Conservation (phyloP, 2,329 filamentous ascomycete genomes). For the Scytalidium sp. region DNA sequence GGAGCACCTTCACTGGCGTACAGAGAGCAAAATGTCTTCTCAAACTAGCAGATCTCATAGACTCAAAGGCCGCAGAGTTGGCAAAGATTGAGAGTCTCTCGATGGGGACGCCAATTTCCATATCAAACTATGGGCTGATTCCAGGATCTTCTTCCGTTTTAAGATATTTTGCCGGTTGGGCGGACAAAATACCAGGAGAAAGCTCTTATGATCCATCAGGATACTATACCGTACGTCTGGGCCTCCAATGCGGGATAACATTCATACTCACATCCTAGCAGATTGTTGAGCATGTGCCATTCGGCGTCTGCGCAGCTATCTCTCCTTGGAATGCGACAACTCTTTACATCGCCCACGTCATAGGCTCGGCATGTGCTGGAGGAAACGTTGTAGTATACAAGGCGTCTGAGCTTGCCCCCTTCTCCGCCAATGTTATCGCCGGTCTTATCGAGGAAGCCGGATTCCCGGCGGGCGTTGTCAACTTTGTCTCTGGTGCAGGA, state of each 20-base stretch:
- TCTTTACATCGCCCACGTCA: slow-evolving; percentile 39
- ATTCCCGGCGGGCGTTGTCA: slow-evolving; percentile 36
- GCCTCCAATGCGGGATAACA: not conserved
- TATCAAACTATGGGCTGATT: not conserved
- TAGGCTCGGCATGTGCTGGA: slow-evolving; percentile 59
- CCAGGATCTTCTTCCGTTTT: slow-evolving; percentile 52
- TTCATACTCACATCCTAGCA: not conserved
- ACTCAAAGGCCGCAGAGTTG: not conserved
- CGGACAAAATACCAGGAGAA: slow-evolving; percentile 54
- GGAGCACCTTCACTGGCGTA: not conserved
- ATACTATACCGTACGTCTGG: slow-evolving; percentile 3
- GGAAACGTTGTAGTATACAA: slow-evolving; percentile 61
- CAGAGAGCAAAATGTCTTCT: slow-evolving; percentile 1
- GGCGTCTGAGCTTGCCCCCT: slow-evolving; percentile 59
- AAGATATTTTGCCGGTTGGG: slow-evolving; percentile 73
- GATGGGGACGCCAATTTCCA: not conserved
- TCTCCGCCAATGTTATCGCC: slow-evolving; percentile 48
- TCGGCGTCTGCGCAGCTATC: slow-evolving; percentile 51
- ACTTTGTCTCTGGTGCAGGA: slow-evolving; percentile 37
- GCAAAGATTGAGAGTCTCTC: not conserved
- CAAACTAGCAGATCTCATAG: slow-evolving; percentile 1
- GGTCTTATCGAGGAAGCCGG: slow-evolving; percentile 19
- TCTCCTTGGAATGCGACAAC: slow-evolving; percentile 55
- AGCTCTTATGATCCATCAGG: slow-evolving; percentile 5
- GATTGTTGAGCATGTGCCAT: slow-evolving; percentile 9